phyloP scores from a whole-genome alignment of 208 protist species.

The Strigomonas galati region DNA sequence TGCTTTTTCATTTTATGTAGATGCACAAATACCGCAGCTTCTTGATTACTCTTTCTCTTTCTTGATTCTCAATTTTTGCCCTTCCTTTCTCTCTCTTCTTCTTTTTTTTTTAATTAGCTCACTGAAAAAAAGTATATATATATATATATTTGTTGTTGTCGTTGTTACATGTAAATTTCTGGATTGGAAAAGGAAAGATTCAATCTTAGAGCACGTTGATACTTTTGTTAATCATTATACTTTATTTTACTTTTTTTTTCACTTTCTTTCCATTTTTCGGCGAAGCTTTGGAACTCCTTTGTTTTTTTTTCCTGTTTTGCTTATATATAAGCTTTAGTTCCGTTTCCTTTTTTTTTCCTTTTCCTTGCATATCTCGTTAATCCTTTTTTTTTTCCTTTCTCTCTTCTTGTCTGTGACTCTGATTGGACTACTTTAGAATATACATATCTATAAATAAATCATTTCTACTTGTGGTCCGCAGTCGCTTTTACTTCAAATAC shows the following conservation, averaged over 20 bases:
- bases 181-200: too few relatives aligned
- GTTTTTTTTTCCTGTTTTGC: not conserved
- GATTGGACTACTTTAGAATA: not conserved
- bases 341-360: slow-evolving; percentile 8
- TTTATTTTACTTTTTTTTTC: not conserved
- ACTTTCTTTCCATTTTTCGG: slow-evolving; percentile 10
- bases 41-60: not conserved
- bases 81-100: slow-evolving; percentile 1
- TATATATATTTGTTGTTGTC: too few relatives aligned
- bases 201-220: too few relatives aligned
- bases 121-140: too few relatives aligned
- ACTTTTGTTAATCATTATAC: too few relatives aligned
- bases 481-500: too few relatives aligned
- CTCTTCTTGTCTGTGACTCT: not conserved
- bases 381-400: not conserved
- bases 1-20: too few relatives aligned
- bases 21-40: not conserved
- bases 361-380: not conserved
- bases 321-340: not conserved
- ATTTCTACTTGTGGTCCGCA: too few relatives aligned
- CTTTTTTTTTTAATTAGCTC: too few relatives aligned
- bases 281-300: too few relatives aligned
- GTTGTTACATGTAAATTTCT: too few relatives aligned
- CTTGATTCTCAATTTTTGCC: not conserved
- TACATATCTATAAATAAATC: not conserved